Evolutionary conservation across 805 yeast species (phyloP), one percentile per base, ranked within the genome.

Genomic region (Metschnikowia peoriensis): DNA sequence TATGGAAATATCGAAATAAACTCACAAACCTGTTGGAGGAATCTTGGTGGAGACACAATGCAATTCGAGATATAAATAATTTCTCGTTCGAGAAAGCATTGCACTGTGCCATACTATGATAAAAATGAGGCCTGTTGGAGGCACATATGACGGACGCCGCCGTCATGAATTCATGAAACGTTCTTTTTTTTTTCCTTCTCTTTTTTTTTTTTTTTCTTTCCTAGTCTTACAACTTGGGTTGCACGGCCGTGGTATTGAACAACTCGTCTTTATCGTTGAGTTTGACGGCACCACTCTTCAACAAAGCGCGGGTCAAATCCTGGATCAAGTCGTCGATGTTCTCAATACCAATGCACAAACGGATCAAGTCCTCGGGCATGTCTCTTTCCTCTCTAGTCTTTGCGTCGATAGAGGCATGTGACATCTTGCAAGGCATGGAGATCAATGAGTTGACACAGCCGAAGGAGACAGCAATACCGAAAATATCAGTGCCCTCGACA

Each of bases 351-450:
- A 92, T 85, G 67, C 97, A 92, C 51, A 92, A 78, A 63, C 98
- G 80, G 61, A 92, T 84, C 64, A 92, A 77, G 66, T 93, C 97
- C 69, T 92, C 97, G 1, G 97, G 97, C 72, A 92, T 84, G 43
- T 85, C 90, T 67, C 98, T 83, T 68, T 88, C 96, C 46, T 84
- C 85, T 69, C 97, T 83, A 4, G 89, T 85, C 64, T 88, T 83
- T 28, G 91, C 86, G 61, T 91, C 97, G 56, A 92, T 92, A 2
- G 97, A 86, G n/a, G 97, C 97, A 66, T 92, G 98, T 7, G 97
- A 89, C 97, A 92, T 92, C 69, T 82, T 82, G 69, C 97, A 89
- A 14, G 98, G 98, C 85, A 92, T 81, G 39, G 97, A 89, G 52
- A 92, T 89, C 65, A 92, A 78, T 15, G 96, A 88, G 75, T 90